These are phyloP conservation scores for Thuja plicata DNA, from an alignment of 83 land plant species.

Conservation along the genomic window DNA sequence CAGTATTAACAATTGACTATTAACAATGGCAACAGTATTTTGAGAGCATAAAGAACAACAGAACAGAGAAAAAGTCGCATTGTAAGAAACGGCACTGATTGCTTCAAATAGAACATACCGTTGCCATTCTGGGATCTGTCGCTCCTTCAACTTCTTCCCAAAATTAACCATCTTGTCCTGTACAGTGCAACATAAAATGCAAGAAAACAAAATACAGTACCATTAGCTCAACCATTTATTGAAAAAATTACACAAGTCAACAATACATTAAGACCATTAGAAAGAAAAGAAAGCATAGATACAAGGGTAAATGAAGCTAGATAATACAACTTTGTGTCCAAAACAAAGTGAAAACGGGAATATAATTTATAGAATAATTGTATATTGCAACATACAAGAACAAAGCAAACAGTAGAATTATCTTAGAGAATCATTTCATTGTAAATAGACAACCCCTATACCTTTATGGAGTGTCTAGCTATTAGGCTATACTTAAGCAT, in stretches of 20 bases:
- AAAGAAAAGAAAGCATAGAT: neutral
- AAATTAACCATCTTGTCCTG: conserved; percentile 32
- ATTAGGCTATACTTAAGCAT: neutral
- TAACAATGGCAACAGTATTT: neutral
- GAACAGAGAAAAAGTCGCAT: neutral
- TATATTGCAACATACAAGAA: neutral
- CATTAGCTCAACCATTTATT: neutral
- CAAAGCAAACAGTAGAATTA: neutral
- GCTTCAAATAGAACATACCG: neutral
- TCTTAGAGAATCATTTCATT: neutral
- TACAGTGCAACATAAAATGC: neutral
- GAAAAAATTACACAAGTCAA: neutral
- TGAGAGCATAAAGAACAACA: neutral
- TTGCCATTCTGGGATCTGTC: conserved; percentile 25
- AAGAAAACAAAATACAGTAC: neutral
- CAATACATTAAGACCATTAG: neutral
- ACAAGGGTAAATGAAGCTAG: neutral
- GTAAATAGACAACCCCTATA: neutral
- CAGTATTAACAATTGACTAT: neutral
- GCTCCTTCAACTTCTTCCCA: conserved; percentile 30
- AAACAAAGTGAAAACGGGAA: neutral
- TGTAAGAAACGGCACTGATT: neutral
- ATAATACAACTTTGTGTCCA: neutral
- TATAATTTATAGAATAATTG: neutral
- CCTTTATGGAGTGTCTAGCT: neutral